Base-by-base conservation (phyloP, 2,329 filamentous ascomycete species). In the Sclerotinia spermophila region DNA sequence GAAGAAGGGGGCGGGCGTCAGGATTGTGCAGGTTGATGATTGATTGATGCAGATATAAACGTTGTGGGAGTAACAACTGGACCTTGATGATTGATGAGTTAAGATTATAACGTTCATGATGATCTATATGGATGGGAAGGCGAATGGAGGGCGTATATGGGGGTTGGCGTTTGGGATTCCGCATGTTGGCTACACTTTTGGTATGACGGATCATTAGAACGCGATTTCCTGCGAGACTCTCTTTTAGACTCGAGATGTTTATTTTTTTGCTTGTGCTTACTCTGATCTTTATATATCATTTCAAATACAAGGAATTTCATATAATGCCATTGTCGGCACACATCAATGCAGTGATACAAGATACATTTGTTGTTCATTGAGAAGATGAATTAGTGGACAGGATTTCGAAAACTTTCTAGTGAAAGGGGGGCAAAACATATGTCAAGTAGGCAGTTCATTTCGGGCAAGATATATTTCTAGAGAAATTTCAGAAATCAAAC, bases 1-100 rank as follows among this genome's bases (percentile, higher is more conserved):
- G 76, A 78, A 69, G 69, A 62, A 60, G 66, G 68, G 55, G 72
- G 71, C 15, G 67, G 72, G 60, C 67, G 70, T 51, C 69, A 73
- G 69, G 72, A 72, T 67, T 53, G 60, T 68, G 45, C 24, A 40
- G 13, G 44, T 48, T 30, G 67, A 44, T n/a, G 67, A 68, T 51
- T 68, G 67, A 68, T 62, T 72, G 67, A 67, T 59, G 51, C 35
- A 35, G 24, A 27, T 27, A 44, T 27, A 40, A 40, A 24, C n/a
- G 33, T 30, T 33, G 15, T 19, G 61, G 8, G 45, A 45, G n/a
- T 24, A 65, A n/a, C 45, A 40, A 65, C 33, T 13, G 33, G 33
- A 24, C 13, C 45, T 17, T 53, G 62, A 68, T 61, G 67, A 68
- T 62, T 61, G 42, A 68, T 53, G 67, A 68, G 56, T 35, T 53